Percentiles rank a stretch among this genome's conserved stretches.
Evolutionary conservation across 2,329 filamentous ascomycete species (phyloP).

Genomic region (Tolypocladium paradoxum): DNA sequence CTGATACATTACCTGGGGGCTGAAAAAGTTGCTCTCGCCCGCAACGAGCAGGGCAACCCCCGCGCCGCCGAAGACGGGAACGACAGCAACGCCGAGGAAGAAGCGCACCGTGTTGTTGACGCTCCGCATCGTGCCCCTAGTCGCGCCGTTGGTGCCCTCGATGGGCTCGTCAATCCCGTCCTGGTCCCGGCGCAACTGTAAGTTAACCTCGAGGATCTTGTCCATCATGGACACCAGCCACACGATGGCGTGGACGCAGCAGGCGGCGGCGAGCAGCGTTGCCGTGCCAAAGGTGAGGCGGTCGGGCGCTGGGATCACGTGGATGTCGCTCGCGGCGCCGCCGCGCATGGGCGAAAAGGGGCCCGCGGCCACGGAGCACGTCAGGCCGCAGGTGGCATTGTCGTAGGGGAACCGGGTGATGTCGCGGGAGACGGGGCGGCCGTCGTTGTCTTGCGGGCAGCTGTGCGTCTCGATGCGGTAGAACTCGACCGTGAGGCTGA

Average conservation of each 20-base stretch:
- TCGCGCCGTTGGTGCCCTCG: slow-evolving; percentile 44
- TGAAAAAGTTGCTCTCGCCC: slow-evolving; percentile 56
- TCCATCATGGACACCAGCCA: slow-evolving; percentile 52
- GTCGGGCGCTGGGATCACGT: slow-evolving; percentile 47
- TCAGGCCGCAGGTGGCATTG: slow-evolving; percentile 32
- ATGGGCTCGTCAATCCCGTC: slow-evolving; percentile 28
- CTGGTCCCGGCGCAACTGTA: slow-evolving; percentile 20
- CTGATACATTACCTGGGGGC: slow-evolving; percentile 40
- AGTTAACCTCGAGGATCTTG: slow-evolving; percentile 53
- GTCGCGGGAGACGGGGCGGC: slow-evolving; percentile 22
- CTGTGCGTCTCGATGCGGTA: slow-evolving; percentile 36
- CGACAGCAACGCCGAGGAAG: slow-evolving; percentile 44
- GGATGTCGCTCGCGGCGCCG: slow-evolving; percentile 48
- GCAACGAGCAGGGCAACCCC: slow-evolving; percentile 48
- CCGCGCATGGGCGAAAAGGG: slow-evolving; percentile 45
- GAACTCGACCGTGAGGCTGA: slow-evolving; percentile 55
- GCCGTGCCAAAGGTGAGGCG: slow-evolving; percentile 46
- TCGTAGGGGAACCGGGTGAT: slow-evolving; percentile 33
- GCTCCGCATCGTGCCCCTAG: slow-evolving; percentile 36
- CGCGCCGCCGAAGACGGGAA: slow-evolving; percentile 47
- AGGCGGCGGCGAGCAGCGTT: slow-evolving; percentile 51
- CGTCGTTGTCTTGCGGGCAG: slow-evolving; percentile 31
- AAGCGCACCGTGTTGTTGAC: slow-evolving; percentile 44
- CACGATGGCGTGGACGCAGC: slow-evolving; percentile 53
- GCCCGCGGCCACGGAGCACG: slow-evolving; percentile 31